Evolutionary conservation across 345 rosid genomes (phyloP), one percentile per base, ranked within the genome.

Genomic region (Rhodomyrtus tomentosa): DNA sequence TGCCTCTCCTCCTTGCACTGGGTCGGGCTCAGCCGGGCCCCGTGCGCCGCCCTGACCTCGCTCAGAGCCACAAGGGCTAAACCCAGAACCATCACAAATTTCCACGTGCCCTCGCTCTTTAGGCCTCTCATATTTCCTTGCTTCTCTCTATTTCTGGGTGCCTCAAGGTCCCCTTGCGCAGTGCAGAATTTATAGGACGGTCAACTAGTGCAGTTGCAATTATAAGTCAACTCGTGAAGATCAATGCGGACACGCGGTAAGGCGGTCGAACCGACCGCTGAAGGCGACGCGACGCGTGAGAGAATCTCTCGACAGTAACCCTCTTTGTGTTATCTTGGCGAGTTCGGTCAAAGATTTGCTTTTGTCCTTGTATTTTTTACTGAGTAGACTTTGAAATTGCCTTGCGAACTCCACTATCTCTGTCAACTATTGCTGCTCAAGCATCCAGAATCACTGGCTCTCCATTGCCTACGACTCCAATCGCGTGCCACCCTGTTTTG

Each of bases 1-100:
- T 84, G 55, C 55, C 82, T 40, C 40, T 86, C 88, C 82, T 86
- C 86, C 27, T 50, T 81, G 82, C 86, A 86, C 74, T 83, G 73
- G 21, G 50, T 84, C 8, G 88, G 86, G 56, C 82, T 84, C 74
- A 81, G 53, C 54, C 40, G 53, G 7, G 50, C 45, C 81, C 85
- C 74, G 42, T 82, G 50, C 58, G 50, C 50, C 82, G 22, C 62
- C 85, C 42, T 29, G 3, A n/a, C 53, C 20, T 27, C 50, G 32
- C 10, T 15, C 12, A 62, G 74, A 16, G 74, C 42, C 74, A 62
- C 74, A 7, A 62, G 76, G 42, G 76, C 76, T 2, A 62, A 20
- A 7, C 18, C 36, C n/a, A 55, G 40, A 6, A 76, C 36, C 16
- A 55, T 22, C 51, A 82, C 56, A 59, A 58, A 32, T 18, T 42